Evolutionary conservation across 345 rosid genomes (phyloP).

Genomic region (Syzygium oleosum): DNA sequence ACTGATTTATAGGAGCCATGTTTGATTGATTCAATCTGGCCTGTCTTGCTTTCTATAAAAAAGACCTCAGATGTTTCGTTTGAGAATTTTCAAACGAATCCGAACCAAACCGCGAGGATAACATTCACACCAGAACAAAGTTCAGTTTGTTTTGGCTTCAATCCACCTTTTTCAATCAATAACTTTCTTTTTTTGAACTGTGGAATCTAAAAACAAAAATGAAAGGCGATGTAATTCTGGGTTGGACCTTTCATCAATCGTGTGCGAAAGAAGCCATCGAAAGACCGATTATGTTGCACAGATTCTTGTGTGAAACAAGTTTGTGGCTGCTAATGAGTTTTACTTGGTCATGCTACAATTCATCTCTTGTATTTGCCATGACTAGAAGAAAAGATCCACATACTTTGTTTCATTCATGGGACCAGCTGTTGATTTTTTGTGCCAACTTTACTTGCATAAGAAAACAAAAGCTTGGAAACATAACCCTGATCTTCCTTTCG

Average conservation of each 20-base stretch:
- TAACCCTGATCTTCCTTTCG: not conserved
- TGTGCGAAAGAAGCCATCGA: not conserved
- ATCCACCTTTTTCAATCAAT: not conserved
- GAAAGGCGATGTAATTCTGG: not conserved
- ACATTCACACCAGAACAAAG: not conserved
- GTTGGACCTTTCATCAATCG: not conserved
- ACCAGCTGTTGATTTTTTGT: not conserved
- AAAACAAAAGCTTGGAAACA: not conserved
- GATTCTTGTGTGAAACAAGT: not conserved
- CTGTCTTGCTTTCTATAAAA: not conserved
- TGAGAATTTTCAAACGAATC: not conserved
- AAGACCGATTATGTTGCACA: not conserved
- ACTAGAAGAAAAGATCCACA: not conserved
- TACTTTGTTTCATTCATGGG: not conserved
- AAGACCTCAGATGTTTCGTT: not conserved
- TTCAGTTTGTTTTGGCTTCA: not conserved
- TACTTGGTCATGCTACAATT: not conserved
- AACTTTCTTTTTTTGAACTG: not conserved
- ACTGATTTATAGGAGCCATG: not conserved
- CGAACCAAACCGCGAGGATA: not conserved
- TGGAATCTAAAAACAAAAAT: not conserved
- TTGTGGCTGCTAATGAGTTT: not conserved
- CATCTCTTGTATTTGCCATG: not conserved
- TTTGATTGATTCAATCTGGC: not conserved
- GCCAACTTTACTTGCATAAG: not conserved